These are phyloP conservation scores for Fusarium torreyae DNA, from an alignment of 2,329 filamentous ascomycete genomes.

Conservation along the genomic window DNA sequence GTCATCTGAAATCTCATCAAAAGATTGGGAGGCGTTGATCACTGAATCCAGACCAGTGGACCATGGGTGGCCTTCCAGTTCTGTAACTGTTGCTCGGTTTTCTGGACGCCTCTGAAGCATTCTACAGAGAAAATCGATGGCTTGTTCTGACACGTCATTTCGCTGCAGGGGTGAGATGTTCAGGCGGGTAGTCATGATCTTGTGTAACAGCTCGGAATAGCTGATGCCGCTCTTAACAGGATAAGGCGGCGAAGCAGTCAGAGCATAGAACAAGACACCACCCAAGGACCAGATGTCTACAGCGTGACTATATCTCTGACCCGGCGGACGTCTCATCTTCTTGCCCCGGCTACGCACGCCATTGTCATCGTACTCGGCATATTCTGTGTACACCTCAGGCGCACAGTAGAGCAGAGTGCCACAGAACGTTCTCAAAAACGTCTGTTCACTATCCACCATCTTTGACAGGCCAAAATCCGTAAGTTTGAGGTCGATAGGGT, in stretches of 20 bases:
- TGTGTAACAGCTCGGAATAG: slow-evolving; percentile 84
- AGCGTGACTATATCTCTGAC: slow-evolving; percentile 86
- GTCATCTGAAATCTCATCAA: slow-evolving; percentile 75
- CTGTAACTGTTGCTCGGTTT: slow-evolving; percentile 78
- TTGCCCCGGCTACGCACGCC: slow-evolving; percentile 75
- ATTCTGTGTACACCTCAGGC: slow-evolving; percentile 92
- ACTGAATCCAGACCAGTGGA: slow-evolving; percentile 60
- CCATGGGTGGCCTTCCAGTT: slow-evolving; percentile 83
- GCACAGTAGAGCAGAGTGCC: slow-evolving; percentile 96
- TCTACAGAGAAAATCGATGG: slow-evolving; percentile 80
- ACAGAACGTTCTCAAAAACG: slow-evolving; percentile 95
- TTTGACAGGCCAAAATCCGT: slow-evolving; percentile 98
- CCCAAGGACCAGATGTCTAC: slow-evolving; percentile 98
- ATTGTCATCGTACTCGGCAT: slow-evolving; percentile 76
- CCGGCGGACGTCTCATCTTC: slow-evolving; percentile 71
- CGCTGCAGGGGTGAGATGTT: slow-evolving; percentile 75
- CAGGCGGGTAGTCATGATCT: slow-evolving; percentile 85
- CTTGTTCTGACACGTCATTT: slow-evolving; percentile 72
- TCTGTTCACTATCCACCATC: slow-evolving; percentile 89
- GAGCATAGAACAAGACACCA: slow-evolving; percentile 88
- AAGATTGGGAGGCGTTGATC: slow-evolving; percentile 61
- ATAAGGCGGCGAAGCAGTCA: slow-evolving; percentile 87
- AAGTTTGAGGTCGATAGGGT: slow-evolving; percentile 87
- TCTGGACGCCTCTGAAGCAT: slow-evolving; percentile 89
- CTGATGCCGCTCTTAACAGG: slow-evolving; percentile 82